Evolutionary conservation across 208 protist genomes (phyloP).

Genomic region (Trypanosoma lewisi): DNA sequence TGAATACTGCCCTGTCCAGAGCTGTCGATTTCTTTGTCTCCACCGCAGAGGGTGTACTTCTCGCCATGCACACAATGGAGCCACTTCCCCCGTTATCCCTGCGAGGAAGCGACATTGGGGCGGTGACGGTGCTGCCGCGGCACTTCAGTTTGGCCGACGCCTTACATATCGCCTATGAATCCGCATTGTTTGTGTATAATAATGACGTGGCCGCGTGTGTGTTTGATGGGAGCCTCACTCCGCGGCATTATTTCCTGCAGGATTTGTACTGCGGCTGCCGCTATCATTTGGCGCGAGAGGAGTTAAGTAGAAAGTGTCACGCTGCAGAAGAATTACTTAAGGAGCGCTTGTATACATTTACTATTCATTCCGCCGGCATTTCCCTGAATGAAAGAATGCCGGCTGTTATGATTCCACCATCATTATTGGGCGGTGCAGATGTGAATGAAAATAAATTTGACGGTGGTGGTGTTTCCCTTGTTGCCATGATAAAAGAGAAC

Average conservation of each 20-base stretch:
- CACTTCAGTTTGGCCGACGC: constrained; percentile 14
- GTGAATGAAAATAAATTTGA: neutral
- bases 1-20: neutral
- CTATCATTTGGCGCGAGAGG: neutral
- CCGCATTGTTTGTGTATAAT: constrained; percentile 11
- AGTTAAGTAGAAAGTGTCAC: constrained; percentile 8
- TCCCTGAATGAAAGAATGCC: no score
- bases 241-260: neutral
- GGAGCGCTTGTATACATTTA: constrained; percentile 13
- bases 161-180: constrained; percentile 11
- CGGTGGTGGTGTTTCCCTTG: neutral
- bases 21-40: constrained; percentile 20
- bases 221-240: constrained; percentile 1
- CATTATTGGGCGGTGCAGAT: neutral
- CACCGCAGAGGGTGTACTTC: constrained; percentile 13
- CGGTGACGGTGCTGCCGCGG: constrained; percentile 8
- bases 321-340: constrained; percentile 12
- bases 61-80: constrained; percentile 21
- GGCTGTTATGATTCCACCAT: no score
- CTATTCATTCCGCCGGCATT: neutral
- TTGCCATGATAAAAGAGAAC: neutral
- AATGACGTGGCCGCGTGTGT: constrained; percentile 1
- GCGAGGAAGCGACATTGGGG: constrained; percentile 4
- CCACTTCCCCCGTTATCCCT: constrained; percentile 17
- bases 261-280: constrained; percentile 15